phyloP scores from a whole-genome alignment of 2,329 filamentous ascomycete species.

The Cordyceps tenuipes region DNA sequence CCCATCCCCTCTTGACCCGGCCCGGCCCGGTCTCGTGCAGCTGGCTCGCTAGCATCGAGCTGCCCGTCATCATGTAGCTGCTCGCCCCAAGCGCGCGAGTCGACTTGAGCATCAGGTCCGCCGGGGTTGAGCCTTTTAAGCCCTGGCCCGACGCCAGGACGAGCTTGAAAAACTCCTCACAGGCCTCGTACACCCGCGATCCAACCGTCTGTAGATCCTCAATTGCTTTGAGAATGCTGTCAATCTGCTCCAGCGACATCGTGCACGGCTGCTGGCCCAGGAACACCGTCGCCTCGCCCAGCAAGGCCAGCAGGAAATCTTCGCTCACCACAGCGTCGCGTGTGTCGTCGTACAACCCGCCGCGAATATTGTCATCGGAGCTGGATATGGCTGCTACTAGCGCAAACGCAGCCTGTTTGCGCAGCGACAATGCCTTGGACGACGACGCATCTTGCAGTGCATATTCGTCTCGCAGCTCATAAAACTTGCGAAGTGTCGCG shows the following conservation, averaged over 20 bases:
- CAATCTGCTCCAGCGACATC: constrained; percentile 65
- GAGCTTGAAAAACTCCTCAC: constrained; percentile 69
- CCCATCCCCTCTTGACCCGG: constrained; percentile 58
- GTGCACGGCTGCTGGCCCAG: constrained; percentile 48
- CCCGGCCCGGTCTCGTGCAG: constrained; percentile 48
- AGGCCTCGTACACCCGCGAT: constrained; percentile 61
- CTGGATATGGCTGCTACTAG: constrained; percentile 78
- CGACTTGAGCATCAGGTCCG: constrained; percentile 56
- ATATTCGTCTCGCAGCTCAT: constrained; percentile 66
- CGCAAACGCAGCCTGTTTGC: constrained; percentile 61
- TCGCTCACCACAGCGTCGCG: constrained; percentile 79
- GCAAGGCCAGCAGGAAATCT: constrained; percentile 73
- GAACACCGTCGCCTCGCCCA: constrained; percentile 77
- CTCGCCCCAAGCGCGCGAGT: constrained; percentile 46
- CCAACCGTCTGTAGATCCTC: constrained; percentile 74
- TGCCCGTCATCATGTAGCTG: constrained; percentile 64
- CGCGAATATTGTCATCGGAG: constrained; percentile 82
- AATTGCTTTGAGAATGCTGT: constrained; percentile 65
- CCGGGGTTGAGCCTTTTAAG: constrained; percentile 52
- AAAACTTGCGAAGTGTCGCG: constrained; percentile 82
- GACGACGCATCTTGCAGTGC: constrained; percentile 22
- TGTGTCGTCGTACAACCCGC: constrained; percentile 75
- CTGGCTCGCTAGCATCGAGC: constrained; percentile 59
- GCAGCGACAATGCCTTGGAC: constrained; percentile 47
- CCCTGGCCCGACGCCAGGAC: constrained; percentile 64